These are phyloP conservation scores for Chaetomium sp. DNA, from an alignment of 2,329 filamentous ascomycete genomes.

Conservation along the genomic window DNA sequence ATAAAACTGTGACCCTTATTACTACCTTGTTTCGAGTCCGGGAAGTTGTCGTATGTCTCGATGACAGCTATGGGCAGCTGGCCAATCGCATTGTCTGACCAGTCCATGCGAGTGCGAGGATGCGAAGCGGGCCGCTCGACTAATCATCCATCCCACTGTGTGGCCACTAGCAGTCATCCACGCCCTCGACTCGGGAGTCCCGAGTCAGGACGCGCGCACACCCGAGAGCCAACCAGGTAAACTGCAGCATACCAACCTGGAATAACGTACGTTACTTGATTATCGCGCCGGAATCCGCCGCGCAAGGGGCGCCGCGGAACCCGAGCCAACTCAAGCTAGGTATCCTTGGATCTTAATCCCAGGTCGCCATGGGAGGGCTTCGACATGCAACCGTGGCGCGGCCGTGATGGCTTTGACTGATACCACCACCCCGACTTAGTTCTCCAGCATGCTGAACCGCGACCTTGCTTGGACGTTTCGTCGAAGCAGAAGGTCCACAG, in stretches of 20 bases:
- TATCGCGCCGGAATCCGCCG: no score
- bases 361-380: background rate
- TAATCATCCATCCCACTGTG: background rate
- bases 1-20: background rate
- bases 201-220: no score
- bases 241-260: background rate
- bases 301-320: background rate
- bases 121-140: background rate
- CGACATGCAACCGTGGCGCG: background rate
- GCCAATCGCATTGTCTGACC: background rate
- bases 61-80: background rate
- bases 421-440: background rate
- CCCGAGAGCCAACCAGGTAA: background rate
- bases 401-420: conserved; percentile 1
- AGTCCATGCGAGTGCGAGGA: conserved; percentile 15
- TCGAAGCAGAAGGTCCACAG: background rate
- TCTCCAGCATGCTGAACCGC: background rate
- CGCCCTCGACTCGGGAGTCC: no score
- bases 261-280: background rate
- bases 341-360: background rate
- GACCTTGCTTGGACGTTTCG: background rate
- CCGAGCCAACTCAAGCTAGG: background rate
- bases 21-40: background rate
- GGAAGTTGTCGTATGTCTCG: background rate
- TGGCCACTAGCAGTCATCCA: background rate